Percentiles rank a stretch among this genome's conserved stretches.
Evolutionary conservation across 2,329 filamentous ascomycete species (phyloP).

Genomic region (Fusarium cicatricum): DNA sequence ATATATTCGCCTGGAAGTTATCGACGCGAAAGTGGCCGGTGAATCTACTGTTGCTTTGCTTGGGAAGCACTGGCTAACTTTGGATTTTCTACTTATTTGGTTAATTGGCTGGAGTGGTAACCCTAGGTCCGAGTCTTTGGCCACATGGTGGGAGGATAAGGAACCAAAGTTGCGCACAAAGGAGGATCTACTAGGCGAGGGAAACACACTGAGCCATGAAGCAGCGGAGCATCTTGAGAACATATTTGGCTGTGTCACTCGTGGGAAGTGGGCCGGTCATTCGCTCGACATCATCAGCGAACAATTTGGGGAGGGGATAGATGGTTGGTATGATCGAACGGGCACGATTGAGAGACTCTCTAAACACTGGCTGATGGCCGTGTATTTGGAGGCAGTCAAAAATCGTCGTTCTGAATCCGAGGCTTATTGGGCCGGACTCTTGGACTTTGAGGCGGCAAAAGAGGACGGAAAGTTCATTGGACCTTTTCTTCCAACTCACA

Average conservation of each 20-base stretch:
- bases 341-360: not conserved
- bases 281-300: not conserved
- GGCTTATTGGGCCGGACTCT: too few relatives aligned
- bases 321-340: not conserved
- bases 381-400: too few relatives aligned
- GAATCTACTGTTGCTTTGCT: not conserved
- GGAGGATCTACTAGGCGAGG: too few relatives aligned
- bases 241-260: not conserved
- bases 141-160: not conserved
- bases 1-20: slow-evolving; percentile 2
- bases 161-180: not conserved
- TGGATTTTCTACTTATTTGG: slow-evolving; percentile 5
- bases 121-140: not conserved
- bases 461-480: too few relatives aligned
- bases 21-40: not conserved
- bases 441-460: too few relatives aligned
- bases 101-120: not conserved
- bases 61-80: not conserved
- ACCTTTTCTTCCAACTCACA: too few relatives aligned
- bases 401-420: too few relatives aligned
- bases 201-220: too few relatives aligned
- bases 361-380: not conserved
- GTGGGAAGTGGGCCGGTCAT: not conserved
- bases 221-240: too few relatives aligned
- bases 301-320: not conserved